phyloP scores from a whole-genome alignment of 345 rosid species.

The Aquilaria sinensis region DNA sequence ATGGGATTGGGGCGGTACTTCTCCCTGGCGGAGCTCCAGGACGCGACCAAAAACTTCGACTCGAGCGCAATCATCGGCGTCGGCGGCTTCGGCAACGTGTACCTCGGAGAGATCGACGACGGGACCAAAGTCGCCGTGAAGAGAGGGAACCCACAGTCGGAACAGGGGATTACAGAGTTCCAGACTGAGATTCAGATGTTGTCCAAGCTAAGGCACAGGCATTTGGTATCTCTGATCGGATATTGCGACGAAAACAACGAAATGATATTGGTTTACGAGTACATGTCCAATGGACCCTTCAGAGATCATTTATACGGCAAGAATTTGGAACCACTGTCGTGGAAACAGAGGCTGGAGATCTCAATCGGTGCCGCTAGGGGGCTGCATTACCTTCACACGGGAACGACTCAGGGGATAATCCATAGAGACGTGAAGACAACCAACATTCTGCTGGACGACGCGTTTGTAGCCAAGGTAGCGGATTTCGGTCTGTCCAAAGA shows the following conservation, averaged over 20 bases:
- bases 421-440: not conserved
- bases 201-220: slow-evolving; percentile 1
- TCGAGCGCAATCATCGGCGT: not conserved
- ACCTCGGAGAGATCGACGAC: slow-evolving; percentile 3
- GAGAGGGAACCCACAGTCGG: not conserved
- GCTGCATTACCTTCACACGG: slow-evolving; percentile 1
- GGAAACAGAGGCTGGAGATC: slow-evolving; percentile 3
- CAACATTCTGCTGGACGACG: not conserved
- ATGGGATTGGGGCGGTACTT: not conserved
- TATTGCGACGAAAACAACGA: not conserved
- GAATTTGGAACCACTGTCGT: not conserved
- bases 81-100: slow-evolving; percentile 1
- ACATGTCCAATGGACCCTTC: not conserved
- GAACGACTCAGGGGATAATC: not conserved
- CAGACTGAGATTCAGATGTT: not conserved
- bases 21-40: not conserved
- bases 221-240: slow-evolving; percentile 8
- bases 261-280: slow-evolving; percentile 3
- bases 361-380: slow-evolving; percentile 1
- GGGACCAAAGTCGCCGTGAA: slow-evolving; percentile 4
- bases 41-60: slow-evolving; percentile 6
- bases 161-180: not conserved
- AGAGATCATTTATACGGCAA: not conserved
- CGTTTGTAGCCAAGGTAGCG: not conserved
- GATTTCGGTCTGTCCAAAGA: not conserved